These are phyloP conservation scores for Erodium chrysanthum DNA, from an alignment of 441 rosid species.

Conservation along the genomic window DNA sequence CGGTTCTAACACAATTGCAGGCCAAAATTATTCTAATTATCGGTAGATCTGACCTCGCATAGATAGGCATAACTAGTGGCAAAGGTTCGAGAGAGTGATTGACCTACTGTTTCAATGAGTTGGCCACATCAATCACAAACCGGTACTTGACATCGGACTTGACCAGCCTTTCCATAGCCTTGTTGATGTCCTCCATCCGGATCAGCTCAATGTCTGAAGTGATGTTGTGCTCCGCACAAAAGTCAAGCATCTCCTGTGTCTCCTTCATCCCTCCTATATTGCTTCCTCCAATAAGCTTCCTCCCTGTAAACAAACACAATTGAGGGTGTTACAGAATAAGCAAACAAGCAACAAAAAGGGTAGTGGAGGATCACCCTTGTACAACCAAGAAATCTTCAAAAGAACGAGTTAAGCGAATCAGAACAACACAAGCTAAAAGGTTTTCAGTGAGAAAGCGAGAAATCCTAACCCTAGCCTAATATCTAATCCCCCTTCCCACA, in stretches of 20 bases:
- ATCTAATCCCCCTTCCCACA: no score
- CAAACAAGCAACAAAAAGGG: no score
- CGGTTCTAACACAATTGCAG: background rate
- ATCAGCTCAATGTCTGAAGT: conserved; percentile 39
- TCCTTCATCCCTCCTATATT: conserved; percentile 40
- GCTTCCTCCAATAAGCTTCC: conserved; percentile 41
- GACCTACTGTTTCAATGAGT: conserved; percentile 23
- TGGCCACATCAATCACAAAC: conserved; percentile 41
- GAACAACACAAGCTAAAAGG: no score
- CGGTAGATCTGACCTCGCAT: background rate
- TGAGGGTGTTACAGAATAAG: no score
- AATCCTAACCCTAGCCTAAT: no score
- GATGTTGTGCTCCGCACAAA: conserved; percentile 25
- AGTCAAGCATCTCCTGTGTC: conserved; percentile 39
- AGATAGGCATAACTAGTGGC: background rate
- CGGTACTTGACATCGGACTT: conserved; percentile 38
- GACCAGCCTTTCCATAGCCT: conserved; percentile 35
- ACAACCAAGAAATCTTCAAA: no score
- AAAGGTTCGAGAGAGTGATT: no score
- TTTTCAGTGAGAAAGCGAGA: no score
- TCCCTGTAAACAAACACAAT: conserved; percentile 26
- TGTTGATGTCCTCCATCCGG: conserved; percentile 39
- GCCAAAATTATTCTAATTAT: background rate
- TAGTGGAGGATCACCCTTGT: no score
- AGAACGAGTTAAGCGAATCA: no score